These are phyloP conservation scores for Penicillium desertorum DNA, from an alignment of 495 filamentous ascomycete genomes.

Conservation along the genomic window DNA sequence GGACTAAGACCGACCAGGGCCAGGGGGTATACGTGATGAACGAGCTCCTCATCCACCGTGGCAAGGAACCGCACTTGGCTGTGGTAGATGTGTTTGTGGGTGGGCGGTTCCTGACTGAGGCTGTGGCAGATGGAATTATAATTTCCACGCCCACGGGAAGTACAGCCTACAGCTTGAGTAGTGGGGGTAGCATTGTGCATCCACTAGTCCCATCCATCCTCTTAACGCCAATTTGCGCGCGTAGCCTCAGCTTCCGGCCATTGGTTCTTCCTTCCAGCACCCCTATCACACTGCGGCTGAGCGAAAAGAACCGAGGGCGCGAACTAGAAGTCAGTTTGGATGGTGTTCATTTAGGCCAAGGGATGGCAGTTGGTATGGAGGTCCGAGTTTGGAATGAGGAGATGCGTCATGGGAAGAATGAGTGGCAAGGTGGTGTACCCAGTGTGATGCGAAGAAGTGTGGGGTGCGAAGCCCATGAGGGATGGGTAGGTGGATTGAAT, in stretches of 20 bases:
- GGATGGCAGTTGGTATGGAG: conserved; percentile 78
- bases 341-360: conserved; percentile 68
- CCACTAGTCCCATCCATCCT: conserved; percentile 84
- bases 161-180: conserved; percentile 90
- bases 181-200: conserved; percentile 92
- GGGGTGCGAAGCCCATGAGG: conserved; percentile 67
- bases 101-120: conserved; percentile 82
- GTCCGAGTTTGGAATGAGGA: conserved; percentile 82
- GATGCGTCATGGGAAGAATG: conserved; percentile 64
- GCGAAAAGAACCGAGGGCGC: conserved; percentile 76
- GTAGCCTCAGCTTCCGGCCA: conserved; percentile 87
- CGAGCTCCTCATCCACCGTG: conserved; percentile 90
- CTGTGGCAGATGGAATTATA: conserved; percentile 92
- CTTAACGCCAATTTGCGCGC: conserved; percentile 90
- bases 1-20: conserved; percentile 39
- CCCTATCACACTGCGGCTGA: conserved; percentile 76
- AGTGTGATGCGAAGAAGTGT: conserved; percentile 54
- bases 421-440: conserved; percentile 60
- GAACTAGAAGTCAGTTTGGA: conserved; percentile 89
- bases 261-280: conserved; percentile 85
- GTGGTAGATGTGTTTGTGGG: conserved; percentile 87
- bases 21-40: conserved; percentile 83
- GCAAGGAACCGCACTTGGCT: conserved; percentile 82
- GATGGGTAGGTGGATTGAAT: conserved; percentile 96
- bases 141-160: conserved; percentile 91